These are phyloP conservation scores for Lasiodiplodia gonubiensis DNA, from an alignment of 2,329 filamentous ascomycete species.

Conservation along the genomic window DNA sequence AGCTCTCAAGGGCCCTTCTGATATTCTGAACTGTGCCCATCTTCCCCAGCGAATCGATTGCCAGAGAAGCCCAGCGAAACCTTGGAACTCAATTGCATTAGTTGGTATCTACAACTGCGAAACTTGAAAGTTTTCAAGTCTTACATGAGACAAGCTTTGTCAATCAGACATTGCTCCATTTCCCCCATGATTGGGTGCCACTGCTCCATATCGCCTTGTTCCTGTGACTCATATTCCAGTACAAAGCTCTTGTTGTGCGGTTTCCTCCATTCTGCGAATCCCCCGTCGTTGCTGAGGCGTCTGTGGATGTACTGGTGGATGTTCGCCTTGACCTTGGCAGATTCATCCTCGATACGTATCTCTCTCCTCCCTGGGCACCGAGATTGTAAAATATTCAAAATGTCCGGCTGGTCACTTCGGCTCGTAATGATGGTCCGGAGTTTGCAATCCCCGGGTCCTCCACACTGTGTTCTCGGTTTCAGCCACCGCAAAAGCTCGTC, in stretches of 20 bases:
- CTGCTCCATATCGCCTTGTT: too few species aligned
- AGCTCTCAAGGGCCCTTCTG: background rate
- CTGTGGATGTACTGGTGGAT: background rate
- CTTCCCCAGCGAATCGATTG: background rate
- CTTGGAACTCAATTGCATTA: background rate
- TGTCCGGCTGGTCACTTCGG: background rate
- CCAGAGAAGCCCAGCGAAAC: background rate
- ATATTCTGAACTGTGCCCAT: background rate
- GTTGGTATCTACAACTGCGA: background rate
- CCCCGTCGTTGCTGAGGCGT: too few species aligned
- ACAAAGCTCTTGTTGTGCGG: too few species aligned
- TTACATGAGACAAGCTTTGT: background rate
- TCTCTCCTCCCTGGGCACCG: too few species aligned
- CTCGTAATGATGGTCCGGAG: background rate
- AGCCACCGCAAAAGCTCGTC: background rate
- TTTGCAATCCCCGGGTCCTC: too few species aligned
- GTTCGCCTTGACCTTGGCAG: background rate
- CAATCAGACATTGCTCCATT: background rate
- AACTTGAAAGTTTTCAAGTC: fast-evolving
- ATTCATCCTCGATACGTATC: background rate
- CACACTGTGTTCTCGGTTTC: background rate
- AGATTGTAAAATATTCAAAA: background rate
- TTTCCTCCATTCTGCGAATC: too few species aligned
- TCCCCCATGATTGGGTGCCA: too few species aligned
- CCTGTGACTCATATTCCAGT: too few species aligned